Evolutionary conservation across 139 green algal genomes (phyloP).

Genomic region (Deuterostichococcus epilithicus): DNA sequence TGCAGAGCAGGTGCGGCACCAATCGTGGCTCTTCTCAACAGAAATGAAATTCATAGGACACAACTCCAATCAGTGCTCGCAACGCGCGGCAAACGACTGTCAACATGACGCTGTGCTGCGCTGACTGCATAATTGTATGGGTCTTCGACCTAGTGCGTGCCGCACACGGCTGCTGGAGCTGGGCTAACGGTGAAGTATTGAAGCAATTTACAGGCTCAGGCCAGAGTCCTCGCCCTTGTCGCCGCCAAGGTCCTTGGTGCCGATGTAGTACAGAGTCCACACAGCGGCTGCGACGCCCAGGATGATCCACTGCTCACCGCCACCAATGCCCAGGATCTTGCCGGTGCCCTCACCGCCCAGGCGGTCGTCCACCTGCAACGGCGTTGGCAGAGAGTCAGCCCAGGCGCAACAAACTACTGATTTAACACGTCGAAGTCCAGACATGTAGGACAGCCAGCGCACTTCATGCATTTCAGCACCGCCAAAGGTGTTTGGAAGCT

Average conservation of each 20-base stretch:
- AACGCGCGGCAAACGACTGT: too few species aligned
- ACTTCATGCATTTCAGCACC: background rate
- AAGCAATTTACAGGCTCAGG: conserved; percentile 17
- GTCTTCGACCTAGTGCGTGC: too few species aligned
- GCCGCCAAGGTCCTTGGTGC: conserved; percentile 23
- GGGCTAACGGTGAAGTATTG: too few species aligned
- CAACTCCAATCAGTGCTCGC: too few species aligned
- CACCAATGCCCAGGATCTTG: conserved; percentile 38
- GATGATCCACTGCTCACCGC: conserved; percentile 33
- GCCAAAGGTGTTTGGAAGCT: background rate
- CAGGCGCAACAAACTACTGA: background rate
- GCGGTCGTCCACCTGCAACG: conserved; percentile 42
- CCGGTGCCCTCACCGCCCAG: conserved; percentile 47
- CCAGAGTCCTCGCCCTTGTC: conserved; percentile 40
- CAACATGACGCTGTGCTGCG: too few species aligned
- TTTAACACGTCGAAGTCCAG: too few species aligned
- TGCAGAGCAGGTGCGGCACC: background rate
- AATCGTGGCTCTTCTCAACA: background rate
- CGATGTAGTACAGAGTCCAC: conserved; percentile 30
- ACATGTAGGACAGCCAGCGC: too few species aligned
- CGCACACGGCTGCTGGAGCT: too few species aligned
- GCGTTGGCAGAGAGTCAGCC: too few species aligned
- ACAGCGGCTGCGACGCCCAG: conserved; percentile 27
- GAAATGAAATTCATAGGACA: background rate
- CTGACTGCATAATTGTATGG: too few species aligned